Evolutionary conservation across 2,329 filamentous ascomycete genomes (phyloP).

Genomic region (Ramularia collo-cygni): DNA sequence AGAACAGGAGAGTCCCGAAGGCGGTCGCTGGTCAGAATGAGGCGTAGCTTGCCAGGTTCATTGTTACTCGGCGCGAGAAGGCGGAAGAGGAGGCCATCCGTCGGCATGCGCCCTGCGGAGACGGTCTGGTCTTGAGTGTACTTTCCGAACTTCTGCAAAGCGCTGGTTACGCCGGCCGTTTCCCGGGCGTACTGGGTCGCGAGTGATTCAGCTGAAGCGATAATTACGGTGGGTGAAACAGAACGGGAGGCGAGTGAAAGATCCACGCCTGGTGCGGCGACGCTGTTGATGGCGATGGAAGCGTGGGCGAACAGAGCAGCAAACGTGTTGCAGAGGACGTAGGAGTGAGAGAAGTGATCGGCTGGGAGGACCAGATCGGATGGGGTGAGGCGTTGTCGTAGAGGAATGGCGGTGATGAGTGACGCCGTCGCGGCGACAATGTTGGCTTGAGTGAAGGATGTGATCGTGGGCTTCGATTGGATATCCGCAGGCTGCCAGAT

Average conservation of each 20-base stretch:
- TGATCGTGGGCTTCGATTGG: slow-evolving; percentile 56
- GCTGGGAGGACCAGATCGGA: slow-evolving; percentile 80
- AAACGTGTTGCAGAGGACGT: slow-evolving; percentile 72
- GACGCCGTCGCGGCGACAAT: slow-evolving; percentile 80
- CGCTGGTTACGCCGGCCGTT: slow-evolving; percentile 48
- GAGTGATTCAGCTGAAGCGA: slow-evolving; percentile 69
- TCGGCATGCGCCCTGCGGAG: slow-evolving; percentile 67
- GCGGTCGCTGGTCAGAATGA: slow-evolving; percentile 73
- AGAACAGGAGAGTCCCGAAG: slow-evolving; percentile 56
- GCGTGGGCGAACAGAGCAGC: slow-evolving; percentile 78
- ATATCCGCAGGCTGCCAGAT: slow-evolving; percentile 56
- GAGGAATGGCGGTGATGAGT: slow-evolving; percentile 68
- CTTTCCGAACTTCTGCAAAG: slow-evolving; percentile 61
- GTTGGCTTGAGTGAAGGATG: slow-evolving; percentile 77
- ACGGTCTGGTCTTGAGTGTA: slow-evolving; percentile 65
- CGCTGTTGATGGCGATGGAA: slow-evolving; percentile 81
- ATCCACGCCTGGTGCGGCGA: slow-evolving; percentile 66
- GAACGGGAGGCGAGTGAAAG: slow-evolving; percentile 65
- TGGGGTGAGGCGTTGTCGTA: slow-evolving; percentile 63
- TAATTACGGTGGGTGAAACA: slow-evolving; percentile 73
- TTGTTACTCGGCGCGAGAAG: slow-evolving; percentile 54
- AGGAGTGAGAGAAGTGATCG: slow-evolving; percentile 71
- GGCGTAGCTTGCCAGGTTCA: slow-evolving; percentile 65
- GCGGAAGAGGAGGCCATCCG: slow-evolving; percentile 54
- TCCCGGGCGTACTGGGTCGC: slow-evolving; percentile 59